Conservation (phyloP, 2,329 filamentous ascomycete species). For the Tolypocladium ophioglossoides region DNA sequence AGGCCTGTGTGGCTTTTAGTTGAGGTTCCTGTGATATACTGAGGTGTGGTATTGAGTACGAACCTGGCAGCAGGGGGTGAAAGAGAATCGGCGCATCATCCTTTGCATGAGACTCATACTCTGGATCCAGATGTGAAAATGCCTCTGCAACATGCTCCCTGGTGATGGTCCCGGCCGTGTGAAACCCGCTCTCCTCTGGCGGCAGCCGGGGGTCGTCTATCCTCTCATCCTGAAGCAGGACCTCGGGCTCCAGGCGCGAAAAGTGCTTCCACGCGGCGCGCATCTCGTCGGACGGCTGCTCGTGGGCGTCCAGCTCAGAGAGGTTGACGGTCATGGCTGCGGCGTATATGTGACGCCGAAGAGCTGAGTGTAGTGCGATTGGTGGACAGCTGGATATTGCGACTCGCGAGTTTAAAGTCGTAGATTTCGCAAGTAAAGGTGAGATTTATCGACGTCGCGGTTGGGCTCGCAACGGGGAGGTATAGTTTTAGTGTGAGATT, state of each 20-base stretch:
- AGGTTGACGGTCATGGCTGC: conserved; percentile 15
- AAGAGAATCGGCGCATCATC: conserved; percentile 45
- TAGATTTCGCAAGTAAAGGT: background rate
- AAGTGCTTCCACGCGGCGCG: conserved; percentile 66
- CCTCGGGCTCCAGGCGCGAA: conserved; percentile 45
- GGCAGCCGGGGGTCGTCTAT: conserved; percentile 42
- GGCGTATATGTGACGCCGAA: background rate
- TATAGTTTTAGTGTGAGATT: background rate
- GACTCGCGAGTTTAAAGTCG: background rate
- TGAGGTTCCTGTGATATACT: too few relatives aligned
- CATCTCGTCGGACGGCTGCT: conserved; percentile 62
- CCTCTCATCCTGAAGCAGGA: conserved; percentile 40
- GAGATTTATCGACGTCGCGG: background rate
- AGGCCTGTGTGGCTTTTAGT: conserved; percentile 47
- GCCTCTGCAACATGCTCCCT: conserved; percentile 29
- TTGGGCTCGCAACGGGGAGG: background rate
- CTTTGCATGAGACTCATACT: conserved; percentile 18
- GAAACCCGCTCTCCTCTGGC: conserved; percentile 32
- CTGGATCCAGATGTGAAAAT: conserved; percentile 29
- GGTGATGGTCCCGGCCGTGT: conserved; percentile 31
- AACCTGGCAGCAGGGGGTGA: conserved; percentile 60
- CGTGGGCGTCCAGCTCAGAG: conserved; percentile 58
- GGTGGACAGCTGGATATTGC: background rate
- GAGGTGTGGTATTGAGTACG: conserved; percentile 8
- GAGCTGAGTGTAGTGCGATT: background rate